phyloP scores from a whole-genome alignment of 257 asterid species.

The Perilla frutescens region DNA sequence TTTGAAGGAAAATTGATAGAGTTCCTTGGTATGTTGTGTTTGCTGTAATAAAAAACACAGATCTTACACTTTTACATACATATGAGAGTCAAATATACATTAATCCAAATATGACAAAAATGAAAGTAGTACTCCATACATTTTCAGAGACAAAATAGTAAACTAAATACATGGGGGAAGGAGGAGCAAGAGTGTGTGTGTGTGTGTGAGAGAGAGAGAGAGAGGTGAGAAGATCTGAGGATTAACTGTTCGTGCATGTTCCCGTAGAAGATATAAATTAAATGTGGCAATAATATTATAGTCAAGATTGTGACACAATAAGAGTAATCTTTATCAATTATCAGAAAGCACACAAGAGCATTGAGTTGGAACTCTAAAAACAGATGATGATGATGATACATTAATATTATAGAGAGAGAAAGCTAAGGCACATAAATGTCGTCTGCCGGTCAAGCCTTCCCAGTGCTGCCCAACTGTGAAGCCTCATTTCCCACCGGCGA shows the following conservation, averaged over 20 bases:
- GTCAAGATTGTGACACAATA: conserved; percentile 15
- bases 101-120: conserved; percentile 13
- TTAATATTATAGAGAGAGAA: neutral
- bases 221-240: neutral
- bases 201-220: neutral
- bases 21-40: no score
- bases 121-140: neutral
- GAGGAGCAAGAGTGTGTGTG: no score
- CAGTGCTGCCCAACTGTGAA: conserved; percentile 57
- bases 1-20: no score
- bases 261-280: conserved; percentile 1
- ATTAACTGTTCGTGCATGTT: conserved; percentile 11
- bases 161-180: neutral
- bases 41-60: no score
- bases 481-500: conserved; percentile 57
- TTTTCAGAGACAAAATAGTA: conserved; percentile 21
- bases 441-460: conserved; percentile 48
- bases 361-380: conserved; percentile 43
- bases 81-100: neutral
- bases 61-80: no score
- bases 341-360: conserved; percentile 2
- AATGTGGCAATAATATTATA: neutral
- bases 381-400: conserved; percentile 2
- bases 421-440: neutral
- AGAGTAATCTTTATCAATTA: neutral